Percentiles rank a stretch among this genome's conserved stretches.
Conservation (phyloP, 192 early-diverging fungal species). For the Endogone sp. region DNA sequence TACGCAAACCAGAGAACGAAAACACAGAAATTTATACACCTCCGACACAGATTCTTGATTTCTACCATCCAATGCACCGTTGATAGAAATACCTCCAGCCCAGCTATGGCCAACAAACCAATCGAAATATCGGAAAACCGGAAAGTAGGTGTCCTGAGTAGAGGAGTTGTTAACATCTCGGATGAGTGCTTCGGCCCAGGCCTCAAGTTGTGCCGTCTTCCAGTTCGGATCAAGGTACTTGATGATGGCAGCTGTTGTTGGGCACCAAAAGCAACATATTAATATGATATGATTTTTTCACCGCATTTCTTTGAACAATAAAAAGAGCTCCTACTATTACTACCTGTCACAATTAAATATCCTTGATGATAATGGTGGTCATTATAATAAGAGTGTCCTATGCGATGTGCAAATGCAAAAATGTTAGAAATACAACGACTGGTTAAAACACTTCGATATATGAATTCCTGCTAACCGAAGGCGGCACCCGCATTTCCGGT, state of each 20-base stretch:
- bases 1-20: too few relatives aligned
- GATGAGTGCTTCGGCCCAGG: constrained; percentile 30
- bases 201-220: constrained; percentile 15
- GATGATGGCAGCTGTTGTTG: constrained; percentile 26
- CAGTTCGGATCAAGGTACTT: constrained; percentile 28
- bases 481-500: constrained; percentile 21
- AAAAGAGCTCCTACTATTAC: too few relatives aligned
- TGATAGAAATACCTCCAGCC: constrained; percentile 47
- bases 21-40: constrained; percentile 15
- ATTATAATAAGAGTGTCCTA: constrained; percentile 31
- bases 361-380: constrained; percentile 41
- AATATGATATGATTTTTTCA: neutral
- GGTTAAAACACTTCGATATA: too few relatives aligned
- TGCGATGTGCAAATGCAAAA: too few relatives aligned
- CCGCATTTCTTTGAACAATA: neutral
- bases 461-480: constrained; percentile 19
- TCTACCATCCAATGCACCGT: constrained; percentile 32
- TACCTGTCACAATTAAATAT: too few relatives aligned
- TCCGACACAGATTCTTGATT: constrained; percentile 37
- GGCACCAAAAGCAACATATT: neutral
- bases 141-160: constrained; percentile 41
- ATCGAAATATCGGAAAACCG: constrained; percentile 52
- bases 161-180: constrained; percentile 55
- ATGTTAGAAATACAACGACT: too few relatives aligned
- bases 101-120: constrained; percentile 62